phyloP scores from a whole-genome alignment of 352 stramenopile species.

The Blastocystis sp. region DNA sequence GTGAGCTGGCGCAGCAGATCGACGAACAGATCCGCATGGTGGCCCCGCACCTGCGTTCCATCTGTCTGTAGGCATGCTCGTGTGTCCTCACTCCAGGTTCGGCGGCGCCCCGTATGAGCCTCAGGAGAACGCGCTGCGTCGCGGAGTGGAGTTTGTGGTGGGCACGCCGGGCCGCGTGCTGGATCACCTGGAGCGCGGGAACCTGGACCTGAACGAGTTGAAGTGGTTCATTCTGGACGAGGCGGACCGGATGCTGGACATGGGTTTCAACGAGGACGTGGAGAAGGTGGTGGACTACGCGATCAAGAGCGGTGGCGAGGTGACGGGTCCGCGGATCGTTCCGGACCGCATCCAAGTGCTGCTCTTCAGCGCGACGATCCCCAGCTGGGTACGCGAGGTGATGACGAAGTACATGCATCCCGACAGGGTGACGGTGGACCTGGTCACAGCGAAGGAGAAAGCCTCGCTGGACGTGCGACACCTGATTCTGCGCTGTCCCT shows the following conservation, averaged over 20 bases:
- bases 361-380: slow-evolving; percentile 83
- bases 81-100: slow-evolving; percentile 62
- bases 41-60: background rate
- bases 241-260: slow-evolving; percentile 85
- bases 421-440: slow-evolving; percentile 75
- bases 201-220: slow-evolving; percentile 73
- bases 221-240: slow-evolving; percentile 83
- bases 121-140: slow-evolving; percentile 75
- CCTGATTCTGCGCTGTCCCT: slow-evolving; percentile 80
- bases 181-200: slow-evolving; percentile 80
- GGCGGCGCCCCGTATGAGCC: slow-evolving; percentile 76
- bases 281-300: slow-evolving; percentile 79
- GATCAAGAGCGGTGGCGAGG: slow-evolving; percentile 61
- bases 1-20: slow-evolving; percentile 92
- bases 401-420: slow-evolving; percentile 77
- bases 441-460: slow-evolving; percentile 76
- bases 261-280: slow-evolving; percentile 85
- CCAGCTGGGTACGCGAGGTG: slow-evolving; percentile 78
- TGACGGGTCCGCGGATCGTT: slow-evolving; percentile 24
- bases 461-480: slow-evolving; percentile 79
- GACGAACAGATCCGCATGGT: slow-evolving; percentile 64
- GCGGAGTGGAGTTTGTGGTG: slow-evolving; percentile 79
- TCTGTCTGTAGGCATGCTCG: background rate
- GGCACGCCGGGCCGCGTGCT: slow-evolving; percentile 80
- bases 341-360: slow-evolving; percentile 70